phyloP scores from a whole-genome alignment of 306 rosid genomes.

The Biancaea sappan region DNA sequence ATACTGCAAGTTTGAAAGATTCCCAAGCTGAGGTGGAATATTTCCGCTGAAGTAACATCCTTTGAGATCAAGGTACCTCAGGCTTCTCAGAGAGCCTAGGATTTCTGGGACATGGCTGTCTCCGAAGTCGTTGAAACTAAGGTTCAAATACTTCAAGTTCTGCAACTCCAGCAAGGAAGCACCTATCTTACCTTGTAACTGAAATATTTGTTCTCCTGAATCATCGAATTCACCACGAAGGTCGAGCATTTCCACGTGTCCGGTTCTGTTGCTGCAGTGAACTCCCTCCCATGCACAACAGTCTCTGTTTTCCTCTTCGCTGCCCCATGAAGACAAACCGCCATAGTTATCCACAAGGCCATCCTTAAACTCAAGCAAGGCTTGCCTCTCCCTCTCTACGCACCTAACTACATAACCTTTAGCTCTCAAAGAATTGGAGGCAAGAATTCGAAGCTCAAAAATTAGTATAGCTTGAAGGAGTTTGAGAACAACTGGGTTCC shows the following conservation, averaged over 20 bases:
- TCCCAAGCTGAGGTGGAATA: slow-evolving; percentile 27
- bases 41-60: not conserved
- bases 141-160: not conserved
- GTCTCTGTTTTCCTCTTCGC: not conserved
- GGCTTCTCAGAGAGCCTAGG: not conserved
- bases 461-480: not conserved
- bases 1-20: slow-evolving; percentile 11
- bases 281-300: slow-evolving; percentile 34
- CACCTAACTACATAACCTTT: not conserved
- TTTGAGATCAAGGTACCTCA: slow-evolving; percentile 10
- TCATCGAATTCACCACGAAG: not conserved
- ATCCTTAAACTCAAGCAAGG: slow-evolving; percentile 31
- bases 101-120: not conserved
- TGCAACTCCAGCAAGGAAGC: not conserved
- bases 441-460: not conserved
- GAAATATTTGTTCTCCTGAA: not conserved
- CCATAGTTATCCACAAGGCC: not conserved
- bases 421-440: not conserved
- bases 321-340: slow-evolving; percentile 28
- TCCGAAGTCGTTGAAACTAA: not conserved
- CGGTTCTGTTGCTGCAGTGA: slow-evolving; percentile 13
- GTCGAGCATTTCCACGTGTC: not conserved
- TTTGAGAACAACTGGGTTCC: not conserved
- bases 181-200: not conserved
- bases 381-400: slow-evolving; percentile 17